A percentile compares a stretch with the other conserved stretches of the same genome.
Evolutionary conservation across 176 grass and related monocot genomes (phyloP).

Genomic region (Ampelocalamus luodianensis): DNA sequence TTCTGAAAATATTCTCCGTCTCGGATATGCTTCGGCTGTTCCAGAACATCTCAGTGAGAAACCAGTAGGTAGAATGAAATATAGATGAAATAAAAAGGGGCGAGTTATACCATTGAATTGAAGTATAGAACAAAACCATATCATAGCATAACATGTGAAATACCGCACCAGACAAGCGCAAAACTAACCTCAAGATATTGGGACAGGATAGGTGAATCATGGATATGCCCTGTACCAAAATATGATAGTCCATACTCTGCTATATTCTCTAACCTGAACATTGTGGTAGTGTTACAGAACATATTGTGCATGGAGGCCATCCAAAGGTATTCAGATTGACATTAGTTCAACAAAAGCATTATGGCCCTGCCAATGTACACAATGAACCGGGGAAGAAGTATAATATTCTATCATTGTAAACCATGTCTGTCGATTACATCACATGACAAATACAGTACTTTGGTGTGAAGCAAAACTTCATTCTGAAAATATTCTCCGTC

Average conservation of each 20-base stretch:
- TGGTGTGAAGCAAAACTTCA: slow-evolving; percentile 11
- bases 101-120: not conserved
- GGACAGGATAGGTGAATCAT: slow-evolving; percentile 57
- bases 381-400: not conserved
- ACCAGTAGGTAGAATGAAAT: slow-evolving; percentile 4
- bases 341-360: slow-evolving; percentile 31
- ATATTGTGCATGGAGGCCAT: not conserved
- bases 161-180: not conserved
- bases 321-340: not conserved
- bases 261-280: slow-evolving; percentile 75
- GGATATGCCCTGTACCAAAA: slow-evolving; percentile 51
- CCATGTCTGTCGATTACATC: not conserved
- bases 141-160: slow-evolving; percentile 4
- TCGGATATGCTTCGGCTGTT: slow-evolving; percentile 4
- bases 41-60: slow-evolving; percentile 27
- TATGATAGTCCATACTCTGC: slow-evolving; percentile 78
- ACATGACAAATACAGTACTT: not conserved
- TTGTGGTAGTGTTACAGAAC: not conserved
- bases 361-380: not conserved
- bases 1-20: not conserved
- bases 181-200: slow-evolving; percentile 71
- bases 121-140: not conserved
- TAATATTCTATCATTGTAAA: not conserved
- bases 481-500: not conserved
- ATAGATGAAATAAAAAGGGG: not conserved